A percentile compares a stretch with the other conserved stretches of the same genome.
Evolutionary conservation across 169 alveolate genomes (phyloP).

Genomic region (Plasmodium coatneyi): DNA sequence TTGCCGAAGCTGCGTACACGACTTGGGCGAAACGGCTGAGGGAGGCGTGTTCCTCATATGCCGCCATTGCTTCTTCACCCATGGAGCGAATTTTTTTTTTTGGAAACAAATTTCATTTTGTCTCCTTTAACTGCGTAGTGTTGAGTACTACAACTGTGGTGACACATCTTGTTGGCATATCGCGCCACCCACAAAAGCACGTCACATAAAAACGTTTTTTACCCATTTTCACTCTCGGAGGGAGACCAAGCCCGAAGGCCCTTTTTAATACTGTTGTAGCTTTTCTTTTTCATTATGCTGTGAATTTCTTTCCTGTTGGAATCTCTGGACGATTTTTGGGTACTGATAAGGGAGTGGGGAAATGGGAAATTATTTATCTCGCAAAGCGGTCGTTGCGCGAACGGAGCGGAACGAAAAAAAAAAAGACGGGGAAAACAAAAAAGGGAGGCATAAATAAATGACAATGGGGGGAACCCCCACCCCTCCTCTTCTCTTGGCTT

Average conservation of each 20-base stretch:
- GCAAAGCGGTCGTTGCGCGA: conserved; percentile 1
- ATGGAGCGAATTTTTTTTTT: not conserved
- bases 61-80: not conserved
- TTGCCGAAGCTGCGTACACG: not conserved
- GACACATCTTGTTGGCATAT: not conserved
- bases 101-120: not conserved
- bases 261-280: conserved; percentile 34
- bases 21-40: too few species aligned
- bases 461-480: not conserved
- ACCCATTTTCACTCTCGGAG: conserved; percentile 24
- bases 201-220: not conserved
- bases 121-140: not conserved
- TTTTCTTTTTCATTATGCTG: conserved; percentile 32
- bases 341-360: conserved; percentile 8
- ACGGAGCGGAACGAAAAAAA: not conserved
- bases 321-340: not conserved
- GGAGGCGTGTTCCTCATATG: not conserved
- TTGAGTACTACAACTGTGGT: not conserved
- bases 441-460: not conserved
- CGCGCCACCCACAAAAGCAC: not conserved
- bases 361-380: not conserved
- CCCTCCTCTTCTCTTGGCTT: not conserved
- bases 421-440: too few species aligned
- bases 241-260: conserved; percentile 41
- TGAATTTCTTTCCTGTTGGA: conserved; percentile 46